Conservation (phyloP, 2,329 filamentous ascomycete species). For the Colletotrichum sp. region DNA sequence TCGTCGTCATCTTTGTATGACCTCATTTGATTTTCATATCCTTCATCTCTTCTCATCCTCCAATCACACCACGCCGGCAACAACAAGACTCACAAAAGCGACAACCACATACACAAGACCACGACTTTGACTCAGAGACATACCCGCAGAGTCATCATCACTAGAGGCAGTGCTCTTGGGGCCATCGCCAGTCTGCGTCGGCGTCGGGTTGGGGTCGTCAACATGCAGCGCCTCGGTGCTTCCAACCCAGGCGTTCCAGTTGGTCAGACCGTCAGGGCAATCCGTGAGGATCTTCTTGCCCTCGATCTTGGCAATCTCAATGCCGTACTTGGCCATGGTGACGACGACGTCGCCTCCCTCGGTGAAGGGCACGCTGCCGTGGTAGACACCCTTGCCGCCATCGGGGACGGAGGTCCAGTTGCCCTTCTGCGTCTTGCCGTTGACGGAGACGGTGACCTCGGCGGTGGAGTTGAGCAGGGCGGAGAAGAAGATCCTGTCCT, state of each 20-base stretch:
- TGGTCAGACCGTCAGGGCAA: conserved; percentile 11
- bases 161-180: neutral
- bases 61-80: neutral
- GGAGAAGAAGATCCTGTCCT: conserved; percentile 29
- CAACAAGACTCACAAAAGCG: neutral
- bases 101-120: neutral
- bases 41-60: neutral
- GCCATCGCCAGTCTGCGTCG: conserved; percentile 7
- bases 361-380: conserved; percentile 30
- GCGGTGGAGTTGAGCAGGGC: conserved; percentile 27
- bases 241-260: conserved; percentile 24
- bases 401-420: neutral
- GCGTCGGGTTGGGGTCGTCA: conserved; percentile 10
- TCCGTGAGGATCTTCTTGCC: conserved; percentile 1
- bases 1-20: no score
- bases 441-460: conserved; percentile 30
- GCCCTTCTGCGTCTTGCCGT: conserved; percentile 24
- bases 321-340: conserved; percentile 31
- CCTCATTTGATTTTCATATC: neutral
- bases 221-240: conserved; percentile 5
- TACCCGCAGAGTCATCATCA: neutral
- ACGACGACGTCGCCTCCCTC: conserved; percentile 35
- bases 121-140: neutral
- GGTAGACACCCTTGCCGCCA: conserved; percentile 31
- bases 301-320: conserved; percentile 13